phyloP scores from a whole-genome alignment of 768 basidiomycete species.

The Favolaschia claudopus region DNA sequence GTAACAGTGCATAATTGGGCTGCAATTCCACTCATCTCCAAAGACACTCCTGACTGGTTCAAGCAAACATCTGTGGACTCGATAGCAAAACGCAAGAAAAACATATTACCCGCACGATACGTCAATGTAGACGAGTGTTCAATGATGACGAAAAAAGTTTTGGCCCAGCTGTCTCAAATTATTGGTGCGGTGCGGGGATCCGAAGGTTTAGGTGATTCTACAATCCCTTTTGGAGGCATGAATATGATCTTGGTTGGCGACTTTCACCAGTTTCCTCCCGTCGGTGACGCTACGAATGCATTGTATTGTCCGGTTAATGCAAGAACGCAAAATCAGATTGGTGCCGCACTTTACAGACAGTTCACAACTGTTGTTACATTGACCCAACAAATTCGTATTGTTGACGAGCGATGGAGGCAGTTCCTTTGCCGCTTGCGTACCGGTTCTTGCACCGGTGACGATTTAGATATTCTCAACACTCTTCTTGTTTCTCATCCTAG shows the following conservation, averaged over 20 bases:
- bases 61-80: neutral
- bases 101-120: slow-evolving; percentile 30
- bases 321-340: slow-evolving; percentile 17
- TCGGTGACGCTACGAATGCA: slow-evolving; percentile 32
- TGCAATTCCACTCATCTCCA: slow-evolving; percentile 26
- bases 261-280: slow-evolving; percentile 56
- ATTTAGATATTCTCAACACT: slow-evolving; percentile 34
- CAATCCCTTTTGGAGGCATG: slow-evolving; percentile 43
- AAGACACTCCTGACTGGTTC: neutral
- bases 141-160: slow-evolving; percentile 41
- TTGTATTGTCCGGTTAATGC: slow-evolving; percentile 24
- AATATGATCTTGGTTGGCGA: slow-evolving; percentile 51
- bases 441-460: slow-evolving; percentile 35
- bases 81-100: slow-evolving; percentile 14
- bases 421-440: slow-evolving; percentile 37
- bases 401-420: slow-evolving; percentile 38
- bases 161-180: slow-evolving; percentile 30
- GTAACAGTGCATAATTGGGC: slow-evolving; percentile 43
- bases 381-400: slow-evolving; percentile 43
- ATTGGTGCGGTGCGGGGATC: slow-evolving; percentile 16
- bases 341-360: slow-evolving; percentile 33
- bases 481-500: slow-evolving; percentile 24
- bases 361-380: slow-evolving; percentile 45
- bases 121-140: slow-evolving; percentile 50
- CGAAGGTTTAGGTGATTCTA: neutral